Percentiles rank a stretch among this genome's conserved stretches.
Conservation (phyloP, 2,329 filamentous ascomycete species). For the Phialocephala subalpina region DNA sequence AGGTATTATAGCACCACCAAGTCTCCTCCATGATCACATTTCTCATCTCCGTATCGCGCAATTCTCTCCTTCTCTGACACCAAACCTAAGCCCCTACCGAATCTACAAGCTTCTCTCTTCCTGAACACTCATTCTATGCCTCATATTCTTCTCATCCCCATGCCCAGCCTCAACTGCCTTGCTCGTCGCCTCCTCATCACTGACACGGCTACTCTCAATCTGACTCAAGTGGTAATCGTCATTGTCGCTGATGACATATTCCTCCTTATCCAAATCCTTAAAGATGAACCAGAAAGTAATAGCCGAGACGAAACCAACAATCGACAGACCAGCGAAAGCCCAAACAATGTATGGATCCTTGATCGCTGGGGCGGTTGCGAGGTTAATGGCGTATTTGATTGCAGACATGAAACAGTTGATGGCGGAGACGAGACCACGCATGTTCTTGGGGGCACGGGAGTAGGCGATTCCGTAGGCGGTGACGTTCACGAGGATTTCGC, state of each 20-base stretch:
- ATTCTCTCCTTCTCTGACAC: neutral
- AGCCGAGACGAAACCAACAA: slow-evolving; percentile 52
- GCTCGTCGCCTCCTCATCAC: neutral
- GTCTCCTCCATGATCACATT: too few species aligned
- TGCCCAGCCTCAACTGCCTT: neutral
- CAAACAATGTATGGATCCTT: slow-evolving; percentile 57
- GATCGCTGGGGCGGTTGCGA: slow-evolving; percentile 54
- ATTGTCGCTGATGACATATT: slow-evolving; percentile 51
- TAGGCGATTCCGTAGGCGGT: slow-evolving; percentile 60
- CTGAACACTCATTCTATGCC: neutral
- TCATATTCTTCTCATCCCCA: neutral
- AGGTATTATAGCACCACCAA: too few species aligned
- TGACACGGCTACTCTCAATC: neutral
- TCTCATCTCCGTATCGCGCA: too few species aligned
- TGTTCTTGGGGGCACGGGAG: slow-evolving; percentile 57
- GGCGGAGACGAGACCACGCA: slow-evolving; percentile 58
- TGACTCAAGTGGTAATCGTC: slow-evolving; percentile 21
- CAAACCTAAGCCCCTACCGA: neutral
- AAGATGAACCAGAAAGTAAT: slow-evolving; percentile 55
- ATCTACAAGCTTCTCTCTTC: neutral
- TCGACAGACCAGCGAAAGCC: slow-evolving; percentile 57
- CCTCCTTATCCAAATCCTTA: slow-evolving; percentile 41
- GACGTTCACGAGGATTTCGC: slow-evolving; percentile 59
- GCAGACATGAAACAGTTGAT: slow-evolving; percentile 56
- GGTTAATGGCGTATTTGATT: slow-evolving; percentile 53